These are phyloP conservation scores for Leccinum boreale DNA, from an alignment of 768 basidiomycete species.

Conservation along the genomic window DNA sequence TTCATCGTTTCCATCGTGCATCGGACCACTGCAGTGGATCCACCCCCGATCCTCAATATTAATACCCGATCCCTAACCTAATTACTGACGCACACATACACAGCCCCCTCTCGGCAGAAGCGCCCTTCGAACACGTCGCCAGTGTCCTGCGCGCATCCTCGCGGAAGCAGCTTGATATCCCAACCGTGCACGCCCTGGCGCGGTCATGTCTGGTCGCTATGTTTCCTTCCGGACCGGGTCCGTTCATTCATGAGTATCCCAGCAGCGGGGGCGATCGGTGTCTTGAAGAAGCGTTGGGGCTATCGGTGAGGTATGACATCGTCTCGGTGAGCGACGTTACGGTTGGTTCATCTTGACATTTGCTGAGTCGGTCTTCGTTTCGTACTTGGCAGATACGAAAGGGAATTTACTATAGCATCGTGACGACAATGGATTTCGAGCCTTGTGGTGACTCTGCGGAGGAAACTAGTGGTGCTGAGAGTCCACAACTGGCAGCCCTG, in stretches of 20 bases:
- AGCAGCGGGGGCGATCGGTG: constrained; percentile 9
- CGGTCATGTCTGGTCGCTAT: constrained; percentile 40
- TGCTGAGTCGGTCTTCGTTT: background rate
- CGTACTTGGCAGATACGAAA: constrained; percentile 49
- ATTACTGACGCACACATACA: background rate
- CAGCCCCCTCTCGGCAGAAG: constrained; percentile 46
- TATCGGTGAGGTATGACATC: constrained; percentile 49
- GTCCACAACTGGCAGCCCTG: constrained; percentile 17
- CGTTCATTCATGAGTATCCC: constrained; percentile 38
- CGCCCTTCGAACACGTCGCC: constrained; percentile 46
- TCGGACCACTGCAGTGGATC: no score
- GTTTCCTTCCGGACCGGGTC: constrained; percentile 48
- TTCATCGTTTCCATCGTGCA: no score
- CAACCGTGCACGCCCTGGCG: constrained; percentile 46
- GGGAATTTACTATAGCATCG: constrained; percentile 59
- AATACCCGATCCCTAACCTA: background rate
- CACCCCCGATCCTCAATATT: background rate
- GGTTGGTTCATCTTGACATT: background rate
- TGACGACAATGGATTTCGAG: constrained; percentile 58
- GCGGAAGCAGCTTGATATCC: constrained; percentile 53
- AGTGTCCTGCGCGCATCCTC: constrained; percentile 58
- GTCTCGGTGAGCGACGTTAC: constrained; percentile 42
- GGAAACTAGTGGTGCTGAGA: background rate
- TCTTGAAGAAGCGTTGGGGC: constrained; percentile 49
- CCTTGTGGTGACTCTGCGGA: constrained; percentile 27